A percentile compares a stretch with the other conserved stretches of the same genome.
phyloP scores from a whole-genome alignment of 768 basidiomycete genomes.

The Tephrocybe sp. region DNA sequence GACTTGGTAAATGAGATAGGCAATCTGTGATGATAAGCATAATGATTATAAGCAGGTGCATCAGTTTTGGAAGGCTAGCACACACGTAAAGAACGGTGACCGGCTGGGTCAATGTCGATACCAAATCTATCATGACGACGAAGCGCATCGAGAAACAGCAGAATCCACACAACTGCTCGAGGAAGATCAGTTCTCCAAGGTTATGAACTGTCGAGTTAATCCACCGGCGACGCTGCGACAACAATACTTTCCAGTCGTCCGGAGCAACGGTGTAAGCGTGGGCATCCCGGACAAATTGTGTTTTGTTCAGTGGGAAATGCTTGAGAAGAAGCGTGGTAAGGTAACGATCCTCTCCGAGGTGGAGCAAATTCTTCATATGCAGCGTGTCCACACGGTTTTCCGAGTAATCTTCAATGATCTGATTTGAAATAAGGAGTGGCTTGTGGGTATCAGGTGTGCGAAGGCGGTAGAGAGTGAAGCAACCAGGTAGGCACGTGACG shows the following conservation, averaged over 20 bases:
- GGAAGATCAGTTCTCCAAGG: conserved; percentile 86
- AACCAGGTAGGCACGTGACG: conserved; percentile 97
- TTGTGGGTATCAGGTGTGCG: conserved; percentile 94
- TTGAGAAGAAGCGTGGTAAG: conserved; percentile 93
- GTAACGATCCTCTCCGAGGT: conserved; percentile 99
- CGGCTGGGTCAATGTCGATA: conserved; percentile 83
- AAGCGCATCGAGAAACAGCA: conserved; percentile 99
- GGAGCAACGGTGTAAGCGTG: conserved; percentile 94
- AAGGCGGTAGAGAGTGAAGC: conserved; percentile 96
- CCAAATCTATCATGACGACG: conserved; percentile 92
- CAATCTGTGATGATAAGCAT: conserved; percentile 52
- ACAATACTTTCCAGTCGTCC: conserved; percentile 89
- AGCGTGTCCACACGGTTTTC: conserved; percentile 96
- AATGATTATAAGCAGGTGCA: too few species aligned
- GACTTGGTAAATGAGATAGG: conserved; percentile 82
- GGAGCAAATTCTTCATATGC: conserved; percentile 97
- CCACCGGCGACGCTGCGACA: conserved; percentile 98
- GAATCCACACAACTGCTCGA: conserved; percentile 92
- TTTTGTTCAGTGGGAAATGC: conserved; percentile 93
- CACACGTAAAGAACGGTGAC: conserved; percentile 88
- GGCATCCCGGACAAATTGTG: conserved; percentile 92
- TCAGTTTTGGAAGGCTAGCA: conserved; percentile 20
- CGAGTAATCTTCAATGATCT: conserved; percentile 88
- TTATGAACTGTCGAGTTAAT: conserved; percentile 99
- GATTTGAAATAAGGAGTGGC: conserved; percentile 88